phyloP scores from a whole-genome alignment of 768 basidiomycete genomes.

The Boletus rubroflammeus region DNA sequence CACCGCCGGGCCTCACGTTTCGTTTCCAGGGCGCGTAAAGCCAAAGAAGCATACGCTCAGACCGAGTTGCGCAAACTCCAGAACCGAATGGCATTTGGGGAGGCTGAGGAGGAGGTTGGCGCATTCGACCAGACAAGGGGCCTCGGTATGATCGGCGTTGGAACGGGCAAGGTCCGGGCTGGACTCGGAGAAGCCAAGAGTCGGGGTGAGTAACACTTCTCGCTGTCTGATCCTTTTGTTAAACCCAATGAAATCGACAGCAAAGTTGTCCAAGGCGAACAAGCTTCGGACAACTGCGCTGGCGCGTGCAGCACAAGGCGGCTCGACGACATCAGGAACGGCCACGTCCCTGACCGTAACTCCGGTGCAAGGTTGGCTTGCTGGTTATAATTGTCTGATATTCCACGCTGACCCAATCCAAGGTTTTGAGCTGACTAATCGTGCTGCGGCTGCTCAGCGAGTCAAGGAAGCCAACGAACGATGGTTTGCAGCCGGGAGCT shows the following conservation, averaged over 20 bases:
- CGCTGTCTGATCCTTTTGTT: background rate
- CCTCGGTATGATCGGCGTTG: conserved; percentile 90
- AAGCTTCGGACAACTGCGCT: conserved; percentile 85
- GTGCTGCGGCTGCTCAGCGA: conserved; percentile 75
- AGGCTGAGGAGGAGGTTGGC: conserved; percentile 93
- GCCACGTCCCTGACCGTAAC: conserved; percentile 92
- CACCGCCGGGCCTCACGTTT: background rate
- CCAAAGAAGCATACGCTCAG: conserved; percentile 97
- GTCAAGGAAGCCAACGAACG: conserved; percentile 96
- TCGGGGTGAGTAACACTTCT: conserved; percentile 58
- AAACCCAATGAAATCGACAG: conserved; percentile 38
- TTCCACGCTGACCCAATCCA: conserved; percentile 14
- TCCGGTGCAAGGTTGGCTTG: conserved; percentile 81
- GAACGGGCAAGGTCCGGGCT: conserved; percentile 87
- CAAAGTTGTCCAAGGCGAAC: conserved; percentile 94
- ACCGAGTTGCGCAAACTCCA: conserved; percentile 96
- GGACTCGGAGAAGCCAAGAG: conserved; percentile 85
- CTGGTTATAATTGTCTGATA: background rate
- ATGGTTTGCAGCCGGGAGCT: conserved; percentile 89
- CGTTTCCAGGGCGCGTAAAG: conserved; percentile 76
- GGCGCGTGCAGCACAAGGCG: conserved; percentile 63
- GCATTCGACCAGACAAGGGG: conserved; percentile 98
- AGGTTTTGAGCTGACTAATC: conserved; percentile 93
- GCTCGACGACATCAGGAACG: conserved; percentile 66
- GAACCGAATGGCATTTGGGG: conserved; percentile 94